Base-by-base conservation (phyloP, 345 rosid genomes). In the Boechera stricta region DNA sequence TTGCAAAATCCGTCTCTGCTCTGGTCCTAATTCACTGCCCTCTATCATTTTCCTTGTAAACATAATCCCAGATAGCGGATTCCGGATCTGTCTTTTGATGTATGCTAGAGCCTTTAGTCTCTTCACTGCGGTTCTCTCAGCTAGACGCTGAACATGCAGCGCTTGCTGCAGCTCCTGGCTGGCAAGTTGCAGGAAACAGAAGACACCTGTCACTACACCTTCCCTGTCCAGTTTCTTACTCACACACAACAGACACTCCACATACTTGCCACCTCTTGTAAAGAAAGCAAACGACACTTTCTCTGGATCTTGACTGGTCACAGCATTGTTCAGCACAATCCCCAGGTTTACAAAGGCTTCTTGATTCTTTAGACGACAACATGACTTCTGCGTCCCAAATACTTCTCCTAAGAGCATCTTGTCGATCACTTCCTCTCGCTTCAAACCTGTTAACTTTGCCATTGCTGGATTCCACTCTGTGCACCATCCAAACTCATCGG, bases 401-500 rank as follows among this genome's bases (percentile, higher is more conserved):
- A 94, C 93, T 84, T 92, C 95, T 35, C 92, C 97, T 51, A 94
- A 54, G 11, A 94, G 90, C 94, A 94, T 90, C 75, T 90, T 94
- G 67, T 89, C 90, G 2, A 94, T 68, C 29, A 94, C 93, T 75
- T 91, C 93, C 69, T 91, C 95, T 55, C 97, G 86, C 63, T 84
- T 86, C 90, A 93, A 86, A 59, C 96, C 96, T 3, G 91, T 91
- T 77, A 94, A 64, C 72, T 87, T 90, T 29, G 77, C 79, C 97
- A 94, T 94, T n/a, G 97, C 91, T 4, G 87, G 87, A 79, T 94
- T 94, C 98, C 98, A 94, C 84, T 94, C 98, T 0, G 95, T 90
- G 79, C 98, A 94, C 97, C 97, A 92, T 5, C 98, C 98, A 9
- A 94, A 90, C 72, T 92, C 97, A 72, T 94, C 97, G 0, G 87